These are phyloP conservation scores for Aspergillus sp. DNA, from an alignment of 2,329 filamentous ascomycete genomes.

Conservation along the genomic window DNA sequence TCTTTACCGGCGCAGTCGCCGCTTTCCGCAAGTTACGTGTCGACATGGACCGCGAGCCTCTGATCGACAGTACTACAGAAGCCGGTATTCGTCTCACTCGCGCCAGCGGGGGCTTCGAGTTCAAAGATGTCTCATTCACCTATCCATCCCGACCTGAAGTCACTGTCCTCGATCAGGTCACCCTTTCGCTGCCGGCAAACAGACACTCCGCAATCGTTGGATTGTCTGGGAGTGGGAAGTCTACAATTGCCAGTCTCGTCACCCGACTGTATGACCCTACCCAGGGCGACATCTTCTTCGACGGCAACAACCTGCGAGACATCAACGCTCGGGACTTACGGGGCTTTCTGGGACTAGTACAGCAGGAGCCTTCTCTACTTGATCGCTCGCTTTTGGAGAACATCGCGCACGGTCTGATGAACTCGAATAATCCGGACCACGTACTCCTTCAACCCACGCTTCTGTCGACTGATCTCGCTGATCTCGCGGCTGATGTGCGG, in stretches of 20 bases:
- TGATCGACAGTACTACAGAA: slow-evolving; percentile 43
- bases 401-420: slow-evolving; percentile 57
- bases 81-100: slow-evolving; percentile 21
- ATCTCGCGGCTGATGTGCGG: slow-evolving; percentile 45
- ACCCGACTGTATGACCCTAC: slow-evolving; percentile 67
- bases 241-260: slow-evolving; percentile 69
- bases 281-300: slow-evolving; percentile 36
- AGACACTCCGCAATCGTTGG: slow-evolving; percentile 66
- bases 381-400: slow-evolving; percentile 79
- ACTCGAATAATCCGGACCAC: slow-evolving; percentile 33
- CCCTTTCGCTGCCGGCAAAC: slow-evolving; percentile 36
- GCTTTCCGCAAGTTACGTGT: slow-evolving; percentile 58
- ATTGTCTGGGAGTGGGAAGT: slow-evolving; percentile 71
- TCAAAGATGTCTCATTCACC: slow-evolving; percentile 32
- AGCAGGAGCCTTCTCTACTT: slow-evolving; percentile 78
- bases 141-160: slow-evolving; percentile 42
- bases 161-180: slow-evolving; percentile 35
- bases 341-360: slow-evolving; percentile 22
- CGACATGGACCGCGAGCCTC: slow-evolving; percentile 54
- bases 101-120: slow-evolving; percentile 31
- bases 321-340: slow-evolving; percentile 30
- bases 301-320: slow-evolving; percentile 35
- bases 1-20: slow-evolving; percentile 50
- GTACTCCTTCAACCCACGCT: slow-evolving; percentile 53
- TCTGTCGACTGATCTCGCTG: slow-evolving; percentile 49